Base-by-base conservation (phyloP, 179 eudicot genomes). In the Silene vulgaris region DNA sequence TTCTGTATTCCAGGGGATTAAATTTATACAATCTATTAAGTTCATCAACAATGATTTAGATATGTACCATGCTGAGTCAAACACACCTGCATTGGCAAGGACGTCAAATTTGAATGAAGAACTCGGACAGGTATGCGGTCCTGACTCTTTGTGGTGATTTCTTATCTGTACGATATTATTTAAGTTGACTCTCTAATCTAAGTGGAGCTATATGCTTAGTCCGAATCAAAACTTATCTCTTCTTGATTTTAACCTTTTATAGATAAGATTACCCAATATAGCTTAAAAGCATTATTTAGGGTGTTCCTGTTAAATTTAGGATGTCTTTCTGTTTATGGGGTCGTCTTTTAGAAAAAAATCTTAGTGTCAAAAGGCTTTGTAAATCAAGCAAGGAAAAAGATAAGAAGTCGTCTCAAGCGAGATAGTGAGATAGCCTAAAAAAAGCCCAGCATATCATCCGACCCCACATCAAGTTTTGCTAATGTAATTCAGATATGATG, bases 81-180 rank as follows among this genome's bases (percentile, higher is more conserved):
- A 93, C 78, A 96, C 98, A 32, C 93, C 98, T 76, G 98, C 99
- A 43, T 86, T 84, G 88, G 99, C 99, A 72, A 88, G 99, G 61
- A 96, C 99, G 64, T 96, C 99, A 76, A 96, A 96, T 84, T 86
- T 96, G 62, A 96, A 96, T 81, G 99, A 96, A 90, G 99, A 96
- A 81, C 99, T 96, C 86, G 99, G 99, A 75, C 99, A 96, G 97
- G 99, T 96, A 86, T 73, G 52, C 43, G 57, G 37, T 75, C 45
- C 62, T 76, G 17, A 30, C n/a, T 56, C 50, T 54, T 56, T 9
- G 3, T 23, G 64, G 45, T 11, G 64, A 29, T 72, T 57, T 56
- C 23, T 56, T 23, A 11, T 69, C 4, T 28, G 37, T 50, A 70
- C 61, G 5, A 45, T 48, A 0, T 45, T 13, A 2, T 45, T 45